Conservation (phyloP, 305 asterid genomes). For the Fraxinus ornus region DNA sequence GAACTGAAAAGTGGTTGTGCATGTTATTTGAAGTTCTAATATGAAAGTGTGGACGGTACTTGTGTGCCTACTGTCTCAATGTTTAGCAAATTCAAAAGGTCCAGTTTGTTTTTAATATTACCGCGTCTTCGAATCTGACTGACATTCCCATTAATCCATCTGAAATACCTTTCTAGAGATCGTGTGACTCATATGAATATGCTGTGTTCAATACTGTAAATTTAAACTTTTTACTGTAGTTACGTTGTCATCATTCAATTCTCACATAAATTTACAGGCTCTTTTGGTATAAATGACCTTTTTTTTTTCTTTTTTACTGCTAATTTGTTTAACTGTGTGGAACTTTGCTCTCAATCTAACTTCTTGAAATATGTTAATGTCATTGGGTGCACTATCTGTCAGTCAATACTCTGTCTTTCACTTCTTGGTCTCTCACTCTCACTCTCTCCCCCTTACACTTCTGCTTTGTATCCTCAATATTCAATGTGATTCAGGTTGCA, state of each 20-base stretch:
- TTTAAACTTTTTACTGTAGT: background rate
- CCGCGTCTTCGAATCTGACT: background rate
- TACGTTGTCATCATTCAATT: background rate
- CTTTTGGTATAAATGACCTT: background rate
- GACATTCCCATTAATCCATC: background rate
- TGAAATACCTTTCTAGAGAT: background rate
- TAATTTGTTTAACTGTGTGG: background rate
- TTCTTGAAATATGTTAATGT: constrained; percentile 7
- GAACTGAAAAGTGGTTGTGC: background rate
- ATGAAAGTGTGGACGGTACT: background rate
- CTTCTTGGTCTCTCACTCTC: background rate
- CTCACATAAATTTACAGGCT: background rate
- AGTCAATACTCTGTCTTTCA: constrained; percentile 1
- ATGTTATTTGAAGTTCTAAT: background rate
- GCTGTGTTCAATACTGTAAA: background rate
- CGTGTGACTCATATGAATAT: background rate
- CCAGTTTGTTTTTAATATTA: background rate
- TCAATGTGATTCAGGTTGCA: constrained; percentile 49
- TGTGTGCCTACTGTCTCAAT: background rate
- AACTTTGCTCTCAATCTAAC: constrained; percentile 8
- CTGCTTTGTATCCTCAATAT: constrained; percentile 26
- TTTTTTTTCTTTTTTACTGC: background rate
- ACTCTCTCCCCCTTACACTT: background rate
- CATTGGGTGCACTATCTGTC: background rate
- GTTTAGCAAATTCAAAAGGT: background rate